Conservation (phyloP, 2,329 filamentous ascomycete species). For the Fusarium beomiforme region DNA sequence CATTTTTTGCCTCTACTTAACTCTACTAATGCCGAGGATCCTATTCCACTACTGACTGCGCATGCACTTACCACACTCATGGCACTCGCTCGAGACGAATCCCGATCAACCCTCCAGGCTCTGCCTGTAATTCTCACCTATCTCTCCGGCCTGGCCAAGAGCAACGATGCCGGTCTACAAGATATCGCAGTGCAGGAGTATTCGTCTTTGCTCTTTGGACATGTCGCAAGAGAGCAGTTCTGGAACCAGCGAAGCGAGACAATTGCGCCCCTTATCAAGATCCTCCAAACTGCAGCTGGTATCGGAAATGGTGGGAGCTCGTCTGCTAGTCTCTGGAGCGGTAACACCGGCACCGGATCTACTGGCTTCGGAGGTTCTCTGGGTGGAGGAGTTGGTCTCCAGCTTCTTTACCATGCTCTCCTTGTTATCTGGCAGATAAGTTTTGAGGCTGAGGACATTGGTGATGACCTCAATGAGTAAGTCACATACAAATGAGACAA, state of each 20-base stretch:
- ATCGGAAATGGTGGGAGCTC: conserved; percentile 72
- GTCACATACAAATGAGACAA: conserved; percentile 43
- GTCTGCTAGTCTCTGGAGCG: conserved; percentile 70
- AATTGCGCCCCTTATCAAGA: conserved; percentile 81
- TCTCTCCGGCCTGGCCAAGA: conserved; percentile 84
- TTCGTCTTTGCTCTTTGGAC: conserved; percentile 82
- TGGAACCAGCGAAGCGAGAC: conserved; percentile 93
- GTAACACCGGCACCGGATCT: conserved; percentile 62
- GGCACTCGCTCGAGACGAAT: conserved; percentile 71
- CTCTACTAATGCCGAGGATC: conserved; percentile 77
- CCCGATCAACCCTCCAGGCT: conserved; percentile 75
- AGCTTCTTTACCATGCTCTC: conserved; percentile 93
- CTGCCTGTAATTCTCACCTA: conserved; percentile 87
- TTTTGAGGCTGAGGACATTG: conserved; percentile 82
- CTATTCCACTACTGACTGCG: conserved; percentile 89
- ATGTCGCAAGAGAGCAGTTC: conserved; percentile 80
- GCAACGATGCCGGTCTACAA: conserved; percentile 87
- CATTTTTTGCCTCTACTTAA: conserved; percentile 88
- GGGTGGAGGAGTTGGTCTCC: conserved; percentile 87
- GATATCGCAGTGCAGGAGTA: conserved; percentile 96
- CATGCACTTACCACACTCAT: conserved; percentile 86
- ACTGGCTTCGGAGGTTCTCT: conserved; percentile 70
- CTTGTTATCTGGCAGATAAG: conserved; percentile 96
- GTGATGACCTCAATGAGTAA: conserved; percentile 85
- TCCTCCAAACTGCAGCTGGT: conserved; percentile 82